Conservation (phyloP, 1,139 yeast genomes). For the Pichiaceae sp. region DNA sequence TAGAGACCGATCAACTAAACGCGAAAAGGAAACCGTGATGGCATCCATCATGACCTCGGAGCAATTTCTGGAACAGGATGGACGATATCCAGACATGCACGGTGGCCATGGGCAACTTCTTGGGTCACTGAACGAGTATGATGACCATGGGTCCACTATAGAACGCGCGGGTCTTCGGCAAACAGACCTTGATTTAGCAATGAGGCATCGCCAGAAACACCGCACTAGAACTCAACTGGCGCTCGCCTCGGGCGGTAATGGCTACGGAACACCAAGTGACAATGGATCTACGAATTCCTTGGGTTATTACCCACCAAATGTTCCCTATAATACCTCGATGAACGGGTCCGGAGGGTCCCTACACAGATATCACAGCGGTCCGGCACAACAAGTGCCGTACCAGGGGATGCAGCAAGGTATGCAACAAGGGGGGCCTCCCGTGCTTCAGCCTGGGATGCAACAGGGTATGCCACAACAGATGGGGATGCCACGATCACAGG, state of each 20-base stretch:
- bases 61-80: neutral
- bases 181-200: conserved; percentile 13
- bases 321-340: neutral
- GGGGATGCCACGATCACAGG: neutral
- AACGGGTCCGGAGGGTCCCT: conserved; percentile 2
- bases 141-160: conserved; percentile 14
- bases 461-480: neutral
- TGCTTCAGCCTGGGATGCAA: neutral
- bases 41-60: neutral
- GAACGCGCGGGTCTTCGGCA: conserved; percentile 17
- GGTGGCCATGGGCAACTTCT: neutral
- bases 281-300: neutral
- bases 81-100: neutral
- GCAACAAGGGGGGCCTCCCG: conserved; percentile 1
- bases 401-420: conserved; percentile 1
- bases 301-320: conserved; percentile 1
- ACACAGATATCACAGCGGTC: conserved; percentile 1
- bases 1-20: too few relatives aligned
- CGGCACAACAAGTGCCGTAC: neutral
- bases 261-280: neutral
- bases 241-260: neutral
- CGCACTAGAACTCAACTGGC: conserved; percentile 11
- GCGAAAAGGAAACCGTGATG: neutral
- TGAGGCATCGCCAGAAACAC: conserved; percentile 9
- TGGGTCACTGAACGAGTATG: conserved; percentile 7